Base-by-base conservation (phyloP, 306 rosid species). In the Lathyrus tuberosus region DNA sequence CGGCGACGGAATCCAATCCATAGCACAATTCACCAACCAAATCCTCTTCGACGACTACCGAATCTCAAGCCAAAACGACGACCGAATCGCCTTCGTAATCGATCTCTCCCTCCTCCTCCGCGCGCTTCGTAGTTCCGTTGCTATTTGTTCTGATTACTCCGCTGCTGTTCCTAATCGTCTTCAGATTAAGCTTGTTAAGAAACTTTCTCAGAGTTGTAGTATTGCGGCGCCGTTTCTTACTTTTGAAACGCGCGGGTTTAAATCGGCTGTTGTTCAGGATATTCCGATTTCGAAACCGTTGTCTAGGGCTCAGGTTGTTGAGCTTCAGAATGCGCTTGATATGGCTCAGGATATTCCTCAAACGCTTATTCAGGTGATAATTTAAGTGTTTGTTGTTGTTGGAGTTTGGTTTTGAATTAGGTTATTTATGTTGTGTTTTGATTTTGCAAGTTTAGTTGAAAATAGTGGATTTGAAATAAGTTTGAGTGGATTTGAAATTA, bases 241-340 rank as follows among this genome's bases (percentile, higher is more conserved):
- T 15, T 84, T 94, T 16, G 98, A 90, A 79, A 84, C 96, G 33
- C 80, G 85, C 31, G 97, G 96, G 0, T 88, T 78, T 43, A 90
- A 86, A 58, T 90, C 98, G 13, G 97, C 96, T 0, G 98, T 87
- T 8, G 89, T 94, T 70, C 98, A 90, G 53, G 98, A 94, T 26
- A 90, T 94, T 6, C 97, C 98, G 0, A 94, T 94, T 59, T 87
- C 97, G 16, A 87, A 89, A 62, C 99, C 96, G 2, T 56, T 91
- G 72, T 84, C 97, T 3, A 76, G 91, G 67, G 77, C 78, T 66
- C 91, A 91, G 35, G 79, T 91, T 71, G 74, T 87, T 65, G 99
- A 94, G 62, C 96, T 94, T 65, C 97, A 88, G 49, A 80, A 33
- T 53, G 91, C 97, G 14, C 83, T 94, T 40, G 96, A 91, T 47